Base-by-base conservation (phyloP, 139 green algal species). In the Deuterostichococcus epilithicus region DNA sequence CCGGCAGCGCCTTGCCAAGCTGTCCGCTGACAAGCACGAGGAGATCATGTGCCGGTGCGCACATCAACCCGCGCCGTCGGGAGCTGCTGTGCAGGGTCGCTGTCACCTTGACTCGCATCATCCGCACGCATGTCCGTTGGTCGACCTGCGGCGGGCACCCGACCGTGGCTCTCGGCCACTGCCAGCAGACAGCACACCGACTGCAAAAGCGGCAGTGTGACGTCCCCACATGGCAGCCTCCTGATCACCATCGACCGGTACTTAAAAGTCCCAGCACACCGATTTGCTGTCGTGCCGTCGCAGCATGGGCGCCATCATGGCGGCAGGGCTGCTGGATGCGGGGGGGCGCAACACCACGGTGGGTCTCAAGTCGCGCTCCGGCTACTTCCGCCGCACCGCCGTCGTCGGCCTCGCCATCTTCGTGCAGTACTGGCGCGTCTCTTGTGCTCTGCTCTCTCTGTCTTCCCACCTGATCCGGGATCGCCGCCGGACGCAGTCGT, bases 231-330 rank as follows among this genome's bases (percentile, higher is more conserved):
- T n/a, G n/a, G n/a, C n/a, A n/a, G n/a, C n/a, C n/a, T n/a, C n/a
- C n/a, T n/a, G n/a, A n/a, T n/a, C n/a, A n/a, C n/a, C n/a, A n/a
- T n/a, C n/a, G n/a, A n/a, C n/a, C n/a, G n/a, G n/a, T n/a, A n/a
- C n/a, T n/a, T n/a, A n/a, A n/a, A n/a, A n/a, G n/a, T n/a, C n/a
- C n/a, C n/a, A n/a, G n/a, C n/a, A n/a, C n/a, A n/a, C n/a, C n/a
- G n/a, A n/a, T n/a, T n/a, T n/a, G n/a, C n/a, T n/a, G n/a, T n/a
- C n/a, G n/a, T n/a, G n/a, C n/a, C n/a, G n/a, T n/a, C 82, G 81
- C 74, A 94, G 92, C 77, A 98, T 99, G 94, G 96, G 96, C 39
- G 88, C 93, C 65, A 98, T 99, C 81, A 94, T 99, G 88, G 95
- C 96, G 30, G 69, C 82, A 0, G 94, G 95, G 71, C 94, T 99